Base-by-base conservation (phyloP, 2,329 filamentous ascomycete genomes). In the Hypoxylon sp. region DNA sequence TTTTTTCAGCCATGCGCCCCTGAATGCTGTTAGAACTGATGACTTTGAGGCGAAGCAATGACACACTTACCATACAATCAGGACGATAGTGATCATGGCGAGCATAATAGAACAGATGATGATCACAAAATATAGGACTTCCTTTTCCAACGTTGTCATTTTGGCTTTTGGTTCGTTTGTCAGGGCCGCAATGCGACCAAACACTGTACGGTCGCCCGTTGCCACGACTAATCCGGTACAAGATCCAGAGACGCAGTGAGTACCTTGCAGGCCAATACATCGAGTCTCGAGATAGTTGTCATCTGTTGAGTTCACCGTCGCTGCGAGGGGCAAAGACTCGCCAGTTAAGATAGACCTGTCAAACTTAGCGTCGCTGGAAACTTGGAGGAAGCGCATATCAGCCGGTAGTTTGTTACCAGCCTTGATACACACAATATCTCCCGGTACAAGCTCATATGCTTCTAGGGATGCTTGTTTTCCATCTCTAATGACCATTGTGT, bases 191-290 rank as follows among this genome's bases (percentile, higher is more conserved):
- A 94, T 92, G 52, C 90, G 87, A 8, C 92, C 92, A 78, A 94
- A 94, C 22, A 94, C 89, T 0, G 92, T 94, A 13, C 81, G 83
- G 76, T 93, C 90, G 8, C 91, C 92, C 0, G 90, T 94, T 0
- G 89, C 88, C 10, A 94, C 88, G 1, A 93, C 90, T 9, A 94
- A 80, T 17, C 90, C 92, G 13, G 86, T 82, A 57, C 87, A 90
- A 22, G 83, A 89, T 2, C 92, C 92, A 5, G 89, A 89, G 3
- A 92, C 88, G 72, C 91, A 94, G 74, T 94, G 91, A 0, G 92
- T 94, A n/a, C 92, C 92, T 76, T 94, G 91, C 9, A 94, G 84
- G 22, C 91, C 92, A 59, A 94, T 92, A 73, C 89, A 91, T 58
- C 88, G 87, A 3, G 91, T 94, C 76, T 94, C 92, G 31, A 94